phyloP scores from a whole-genome alignment of 345 rosid genomes.

The Salix udensis region DNA sequence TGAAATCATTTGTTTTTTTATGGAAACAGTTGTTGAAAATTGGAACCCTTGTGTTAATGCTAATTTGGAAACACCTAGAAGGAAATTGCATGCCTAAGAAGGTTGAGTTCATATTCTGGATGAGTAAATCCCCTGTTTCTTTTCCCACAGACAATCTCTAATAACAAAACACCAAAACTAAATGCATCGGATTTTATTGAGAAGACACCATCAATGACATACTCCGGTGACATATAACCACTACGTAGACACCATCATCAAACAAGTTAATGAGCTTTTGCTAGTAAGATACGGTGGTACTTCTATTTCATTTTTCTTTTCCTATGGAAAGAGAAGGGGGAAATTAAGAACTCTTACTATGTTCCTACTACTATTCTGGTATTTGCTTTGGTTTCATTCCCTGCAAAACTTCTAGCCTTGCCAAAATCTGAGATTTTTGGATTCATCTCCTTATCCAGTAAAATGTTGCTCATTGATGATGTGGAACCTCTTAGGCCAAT shows the following conservation, averaged over 20 bases:
- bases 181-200: constrained; percentile 17
- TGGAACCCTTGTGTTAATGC: background rate
- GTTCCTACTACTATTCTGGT: constrained; percentile 15
- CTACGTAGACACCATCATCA: background rate
- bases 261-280: background rate
- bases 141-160: constrained; percentile 13
- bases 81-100: constrained; percentile 15
- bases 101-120: constrained; percentile 9
- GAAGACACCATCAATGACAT: constrained; percentile 16
- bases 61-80: background rate
- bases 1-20: background rate
- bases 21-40: too few species aligned
- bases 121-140: constrained; percentile 16
- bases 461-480: constrained; percentile 15
- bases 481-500: constrained; percentile 11
- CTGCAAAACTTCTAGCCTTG: constrained; percentile 10
- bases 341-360: constrained; percentile 14
- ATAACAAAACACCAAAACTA: constrained; percentile 17
- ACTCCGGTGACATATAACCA: constrained; percentile 22
- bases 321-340: background rate
- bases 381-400: constrained; percentile 7
- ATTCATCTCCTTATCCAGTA: constrained; percentile 15
- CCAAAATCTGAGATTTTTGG: constrained; percentile 22
- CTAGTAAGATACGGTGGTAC: background rate
- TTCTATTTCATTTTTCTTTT: background rate